Percentiles rank a stretch among this genome's conserved stretches.
These are phyloP conservation scores for Phytophthora nicotianae DNA, from an alignment of 352 stramenopile species.

Conservation along the genomic window DNA sequence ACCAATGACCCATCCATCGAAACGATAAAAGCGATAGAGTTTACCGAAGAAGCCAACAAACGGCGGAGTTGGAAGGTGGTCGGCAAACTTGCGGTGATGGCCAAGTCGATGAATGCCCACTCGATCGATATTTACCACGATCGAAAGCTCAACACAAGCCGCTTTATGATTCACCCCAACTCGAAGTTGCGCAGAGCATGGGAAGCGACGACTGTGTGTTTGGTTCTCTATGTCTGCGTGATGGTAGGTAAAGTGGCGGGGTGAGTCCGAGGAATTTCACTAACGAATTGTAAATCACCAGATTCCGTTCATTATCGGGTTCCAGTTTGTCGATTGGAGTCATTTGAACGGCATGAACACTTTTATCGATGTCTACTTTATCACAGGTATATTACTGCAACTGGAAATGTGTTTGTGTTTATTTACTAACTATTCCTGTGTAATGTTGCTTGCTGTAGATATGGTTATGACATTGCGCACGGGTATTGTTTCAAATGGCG, in stretches of 20 bases:
- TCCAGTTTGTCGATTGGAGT: slow-evolving; percentile 72
- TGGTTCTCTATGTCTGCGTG: slow-evolving; percentile 79
- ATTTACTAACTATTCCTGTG: not conserved
- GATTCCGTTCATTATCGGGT: slow-evolving; percentile 68
- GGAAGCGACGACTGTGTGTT: slow-evolving; percentile 71
- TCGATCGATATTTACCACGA: slow-evolving; percentile 86
- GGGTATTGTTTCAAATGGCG: slow-evolving; percentile 72
- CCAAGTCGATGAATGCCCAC: slow-evolving; percentile 43
- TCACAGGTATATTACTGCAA: slow-evolving; percentile 37
- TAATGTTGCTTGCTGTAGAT: slow-evolving; percentile 36
- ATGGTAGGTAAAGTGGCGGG: slow-evolving; percentile 40
- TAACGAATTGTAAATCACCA: not conserved
- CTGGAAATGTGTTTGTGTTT: not conserved
- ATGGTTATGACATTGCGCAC: slow-evolving; percentile 84
- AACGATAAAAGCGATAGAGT: slow-evolving; percentile 16
- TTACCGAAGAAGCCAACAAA: not conserved
- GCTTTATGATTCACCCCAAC: slow-evolving; percentile 84
- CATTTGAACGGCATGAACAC: slow-evolving; percentile 54
- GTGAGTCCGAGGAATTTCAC: not conserved
- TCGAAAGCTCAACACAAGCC: slow-evolving; percentile 50
- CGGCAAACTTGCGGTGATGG: slow-evolving; percentile 33
- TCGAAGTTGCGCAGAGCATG: slow-evolving; percentile 73
- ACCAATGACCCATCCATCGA: slow-evolving; percentile 10
- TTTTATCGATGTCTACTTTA: slow-evolving; percentile 85
- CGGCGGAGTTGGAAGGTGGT: slow-evolving; percentile 36